Conservation (phyloP, 345 rosid genomes). For the Murraya paniculata region DNA sequence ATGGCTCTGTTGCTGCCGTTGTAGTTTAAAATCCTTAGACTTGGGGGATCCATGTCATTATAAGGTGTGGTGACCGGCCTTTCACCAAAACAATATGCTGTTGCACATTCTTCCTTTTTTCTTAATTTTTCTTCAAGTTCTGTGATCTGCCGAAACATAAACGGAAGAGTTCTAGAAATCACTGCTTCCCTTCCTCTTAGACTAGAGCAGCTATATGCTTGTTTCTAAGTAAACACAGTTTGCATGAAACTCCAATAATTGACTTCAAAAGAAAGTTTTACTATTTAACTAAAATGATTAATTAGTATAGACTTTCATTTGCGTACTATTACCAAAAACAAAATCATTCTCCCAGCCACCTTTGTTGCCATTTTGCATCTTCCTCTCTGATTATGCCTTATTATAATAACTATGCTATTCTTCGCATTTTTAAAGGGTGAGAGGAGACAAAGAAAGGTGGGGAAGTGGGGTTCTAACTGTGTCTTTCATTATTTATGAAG, state of each 20-base stretch:
- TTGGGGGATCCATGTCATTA: conserved; percentile 16
- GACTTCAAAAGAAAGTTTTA: too few relatives aligned
- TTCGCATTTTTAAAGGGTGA: neutral
- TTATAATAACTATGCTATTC: too few relatives aligned
- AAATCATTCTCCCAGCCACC: too few relatives aligned
- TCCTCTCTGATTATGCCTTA: too few relatives aligned
- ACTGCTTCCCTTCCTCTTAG: too few relatives aligned
- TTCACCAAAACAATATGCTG: conserved; percentile 8
- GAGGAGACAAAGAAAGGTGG: neutral
- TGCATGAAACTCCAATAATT: too few relatives aligned
- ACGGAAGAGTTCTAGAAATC: neutral
- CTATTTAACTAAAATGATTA: too few relatives aligned
- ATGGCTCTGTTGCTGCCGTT: conserved; percentile 9
- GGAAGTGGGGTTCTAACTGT: neutral
- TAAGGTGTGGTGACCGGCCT: conserved; percentile 22
- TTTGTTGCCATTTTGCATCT: too few relatives aligned
- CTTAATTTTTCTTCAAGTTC: conserved; percentile 30
- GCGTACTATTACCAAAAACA: too few relatives aligned
- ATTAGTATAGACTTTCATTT: too few relatives aligned
- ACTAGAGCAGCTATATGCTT: too few relatives aligned
- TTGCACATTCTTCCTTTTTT: conserved; percentile 3
- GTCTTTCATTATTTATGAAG: neutral
- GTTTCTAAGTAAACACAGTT: too few relatives aligned
- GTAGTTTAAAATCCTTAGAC: conserved; percentile 22
- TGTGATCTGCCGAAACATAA: conserved; percentile 22